Conservation (phyloP, 208 protist genomes). For the Porcisia hertigi region DNA sequence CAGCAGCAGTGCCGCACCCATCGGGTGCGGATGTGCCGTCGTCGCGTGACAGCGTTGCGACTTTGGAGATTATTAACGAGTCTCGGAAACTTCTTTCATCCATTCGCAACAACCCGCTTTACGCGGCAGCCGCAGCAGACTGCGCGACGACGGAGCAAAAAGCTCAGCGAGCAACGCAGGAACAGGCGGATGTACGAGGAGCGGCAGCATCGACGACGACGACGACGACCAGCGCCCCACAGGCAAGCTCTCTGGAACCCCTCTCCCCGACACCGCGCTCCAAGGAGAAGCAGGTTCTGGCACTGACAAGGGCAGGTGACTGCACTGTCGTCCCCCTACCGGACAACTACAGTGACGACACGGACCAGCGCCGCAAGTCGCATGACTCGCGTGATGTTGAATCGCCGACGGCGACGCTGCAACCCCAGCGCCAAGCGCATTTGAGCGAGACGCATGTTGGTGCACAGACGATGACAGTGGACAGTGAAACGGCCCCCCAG, state of each 20-base stretch:
- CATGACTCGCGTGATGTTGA: slow-evolving; percentile 14
- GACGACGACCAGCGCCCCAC: not conserved
- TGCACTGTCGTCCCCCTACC: slow-evolving; percentile 27
- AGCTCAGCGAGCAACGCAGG: not conserved
- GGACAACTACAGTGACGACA: slow-evolving; percentile 16
- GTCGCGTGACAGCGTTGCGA: not conserved
- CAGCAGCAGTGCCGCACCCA: not conserved
- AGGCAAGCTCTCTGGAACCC: not conserved
- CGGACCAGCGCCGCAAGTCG: slow-evolving; percentile 21
- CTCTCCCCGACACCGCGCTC: not conserved
- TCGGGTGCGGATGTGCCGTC: not conserved
- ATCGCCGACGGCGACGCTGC: slow-evolving; percentile 12
- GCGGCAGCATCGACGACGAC: not conserved
- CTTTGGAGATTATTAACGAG: not conserved
- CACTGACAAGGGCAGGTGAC: not conserved
- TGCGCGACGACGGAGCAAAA: slow-evolving; percentile 3
- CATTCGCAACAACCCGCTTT: slow-evolving; percentile 13
- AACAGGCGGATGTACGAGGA: not conserved
- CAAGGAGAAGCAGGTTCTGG: not conserved
- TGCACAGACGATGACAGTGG: not conserved
- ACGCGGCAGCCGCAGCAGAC: slow-evolving; percentile 19
- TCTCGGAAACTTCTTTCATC: slow-evolving; percentile 8
- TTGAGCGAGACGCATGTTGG: not conserved
- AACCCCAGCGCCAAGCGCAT: not conserved
- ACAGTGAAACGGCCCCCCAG: not conserved